Conservation (phyloP, 768 basidiomycete species). For the Candolleomyces efflorescens region DNA sequence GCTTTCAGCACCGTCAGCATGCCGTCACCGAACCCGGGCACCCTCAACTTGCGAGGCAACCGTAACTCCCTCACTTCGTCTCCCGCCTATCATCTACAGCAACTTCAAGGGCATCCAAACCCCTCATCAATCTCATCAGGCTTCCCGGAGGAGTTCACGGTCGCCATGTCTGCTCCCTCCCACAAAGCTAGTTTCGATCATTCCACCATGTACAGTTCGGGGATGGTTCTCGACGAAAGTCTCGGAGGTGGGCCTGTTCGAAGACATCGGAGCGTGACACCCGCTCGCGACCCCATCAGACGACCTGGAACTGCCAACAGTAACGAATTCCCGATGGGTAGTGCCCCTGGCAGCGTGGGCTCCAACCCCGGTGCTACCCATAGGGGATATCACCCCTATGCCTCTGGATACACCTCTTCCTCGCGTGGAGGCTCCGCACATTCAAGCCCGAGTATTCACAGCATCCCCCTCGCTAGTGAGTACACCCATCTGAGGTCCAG, state of each 20-base stretch:
- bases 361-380: constrained; percentile 26
- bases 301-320: constrained; percentile 44
- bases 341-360: constrained; percentile 28
- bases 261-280: constrained; percentile 76
- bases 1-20: constrained; percentile 36
- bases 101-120: constrained; percentile 17
- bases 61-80: constrained; percentile 21
- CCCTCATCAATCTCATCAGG: constrained; percentile 26
- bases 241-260: constrained; percentile 55
- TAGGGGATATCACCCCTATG: constrained; percentile 59
- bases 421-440: constrained; percentile 39
- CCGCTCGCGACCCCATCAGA: constrained; percentile 45
- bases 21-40: constrained; percentile 33
- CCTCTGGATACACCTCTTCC: constrained; percentile 29
- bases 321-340: constrained; percentile 30
- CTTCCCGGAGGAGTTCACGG: constrained; percentile 37
- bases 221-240: constrained; percentile 29
- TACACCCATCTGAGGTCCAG: constrained; percentile 30
- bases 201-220: constrained; percentile 42
- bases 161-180: constrained; percentile 59
- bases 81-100: constrained; percentile 22
- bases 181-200: constrained; percentile 68
- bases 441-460: constrained; percentile 41
- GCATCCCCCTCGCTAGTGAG: constrained; percentile 30
- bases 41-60: constrained; percentile 23